Base-by-base conservation (phyloP, 2,329 filamentous ascomycete species). In the Colletotrichum tanaceti region DNA sequence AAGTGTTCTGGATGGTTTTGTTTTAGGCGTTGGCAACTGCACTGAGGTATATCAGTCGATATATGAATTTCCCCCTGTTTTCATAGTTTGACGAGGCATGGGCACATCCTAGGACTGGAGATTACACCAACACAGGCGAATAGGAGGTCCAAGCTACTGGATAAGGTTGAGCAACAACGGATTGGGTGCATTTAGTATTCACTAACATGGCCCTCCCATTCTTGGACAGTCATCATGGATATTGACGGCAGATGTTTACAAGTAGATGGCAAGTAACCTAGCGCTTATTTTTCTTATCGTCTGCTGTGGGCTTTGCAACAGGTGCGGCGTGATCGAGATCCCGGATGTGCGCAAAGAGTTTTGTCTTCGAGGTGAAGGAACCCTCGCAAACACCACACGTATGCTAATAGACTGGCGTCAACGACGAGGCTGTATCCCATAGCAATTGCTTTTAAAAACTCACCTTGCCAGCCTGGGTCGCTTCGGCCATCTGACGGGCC, bases 291-390 rank as follows among this genome's bases (percentile, higher is more conserved):
- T 80, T 83, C 71, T 79, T 82, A 41, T 73, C 71, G 3, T 74
- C 43, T 68, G 4, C 47, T 41, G 24, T 32, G 20, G 28, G 38
- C 38, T 58, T 68, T 54, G 39, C 62, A 66, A 71, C 75, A 78
- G 50, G 62, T 54, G 88, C 86, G 6, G 90, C 91, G 80, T 96
- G 92, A 11, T 81, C 81, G 20, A 87, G 79, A 11, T 89, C 86
- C 70, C 88, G 87, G 66, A 96, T 84, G 77, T 97, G 93, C 60
- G 86, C 82, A 76, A 95, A 95, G 20, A 97, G 79, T 72, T 89
- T 89, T 6, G 87, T 91, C 72, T 89, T 90, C 1, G 91, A 93
- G 0, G 87, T 71, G 64, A 87, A 88, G 1, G 67, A 71, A 65
- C 80, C 78, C 3, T 79, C 75, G 72, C 86, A 88, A 18, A 81